Evolutionary conservation across 2,329 filamentous ascomycete genomes (phyloP), one percentile per base, ranked within the genome.

Genomic region (Dothiorella sarmentorum): DNA sequence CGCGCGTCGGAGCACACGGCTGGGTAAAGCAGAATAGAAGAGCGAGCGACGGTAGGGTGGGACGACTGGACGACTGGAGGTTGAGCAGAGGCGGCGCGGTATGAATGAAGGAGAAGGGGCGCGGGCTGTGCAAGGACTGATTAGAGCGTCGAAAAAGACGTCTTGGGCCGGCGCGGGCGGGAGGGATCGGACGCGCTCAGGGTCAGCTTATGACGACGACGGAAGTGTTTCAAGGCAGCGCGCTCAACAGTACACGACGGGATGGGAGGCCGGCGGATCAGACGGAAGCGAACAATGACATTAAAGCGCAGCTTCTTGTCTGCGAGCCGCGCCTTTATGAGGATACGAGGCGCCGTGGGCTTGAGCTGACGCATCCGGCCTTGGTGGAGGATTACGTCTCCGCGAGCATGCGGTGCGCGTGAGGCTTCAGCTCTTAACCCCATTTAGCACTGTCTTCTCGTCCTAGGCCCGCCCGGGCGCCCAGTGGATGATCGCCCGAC

Each of bases 311-410:
- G 24, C 43, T 45, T 7, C 20, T 45, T 15, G n/a, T 35, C 33
- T 40, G 35, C 35, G 49, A 26, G 43, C 43, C 43, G 43, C 43
- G 43, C 43, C 24, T 53, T 53, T 53, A 53, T 40, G 33, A 33
- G 29, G 44, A 56, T 56, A 56, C 52, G 52, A 56, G 40, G 13
- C 31, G 18, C 13, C 18, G 20, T 22, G 24, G 44, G 45, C 45
- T 35, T n/a, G 38, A 17, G 52, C 52, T 56, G 52, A 56, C 52
- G 52, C 52, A 56, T 56, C 52, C 52, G 52, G 52, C 49, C 49
- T 15, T 53, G 52, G 22, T 56, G 52, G 52, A 56, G 52, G 52
- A 56, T 56, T 56, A 56, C 52, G 52, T 56, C 52, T 56, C 52
- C 52, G 38, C 49, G 49, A 40, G 49, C 33, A 53, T 53, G 49